These are phyloP conservation scores for Neurospora hispaniola DNA, from an alignment of 495 filamentous ascomycete species.

Conservation along the genomic window DNA sequence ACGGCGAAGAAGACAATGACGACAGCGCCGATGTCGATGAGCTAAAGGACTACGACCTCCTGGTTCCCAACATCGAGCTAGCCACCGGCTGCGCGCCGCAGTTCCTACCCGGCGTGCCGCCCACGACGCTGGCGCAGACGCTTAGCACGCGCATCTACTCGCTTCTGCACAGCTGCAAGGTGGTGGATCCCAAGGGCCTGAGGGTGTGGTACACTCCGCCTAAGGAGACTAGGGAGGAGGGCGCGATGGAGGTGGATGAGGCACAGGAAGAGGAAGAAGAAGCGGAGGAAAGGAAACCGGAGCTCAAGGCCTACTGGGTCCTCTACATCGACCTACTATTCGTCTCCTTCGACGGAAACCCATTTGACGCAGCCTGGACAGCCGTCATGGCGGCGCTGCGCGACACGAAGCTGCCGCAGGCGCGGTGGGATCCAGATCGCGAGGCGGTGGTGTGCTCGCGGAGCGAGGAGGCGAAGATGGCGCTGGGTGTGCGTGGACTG, in stretches of 20 bases:
- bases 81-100: constrained; percentile 79
- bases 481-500: constrained; percentile 44
- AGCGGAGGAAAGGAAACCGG: constrained; percentile 27
- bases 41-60: constrained; percentile 49
- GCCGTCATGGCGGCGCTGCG: constrained; percentile 72
- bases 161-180: constrained; percentile 54
- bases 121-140: constrained; percentile 69
- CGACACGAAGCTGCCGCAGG: constrained; percentile 67
- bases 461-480: constrained; percentile 31
- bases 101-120: constrained; percentile 73
- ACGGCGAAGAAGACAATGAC: constrained; percentile 10
- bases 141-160: constrained; percentile 65
- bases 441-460: constrained; percentile 70
- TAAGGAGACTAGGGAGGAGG: constrained; percentile 23
- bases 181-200: constrained; percentile 54
- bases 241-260: constrained; percentile 31
- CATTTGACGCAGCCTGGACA: constrained; percentile 83
- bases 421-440: constrained; percentile 76
- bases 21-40: constrained; percentile 21
- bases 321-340: constrained; percentile 89
- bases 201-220: constrained; percentile 56
- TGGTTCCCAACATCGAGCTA: constrained; percentile 90
- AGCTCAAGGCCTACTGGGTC: constrained; percentile 81
- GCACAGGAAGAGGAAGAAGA: constrained; percentile 29
- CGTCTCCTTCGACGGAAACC: constrained; percentile 80